Conservation (phyloP, 148 eudicot species). For the Rhododendron mucronatum region DNA sequence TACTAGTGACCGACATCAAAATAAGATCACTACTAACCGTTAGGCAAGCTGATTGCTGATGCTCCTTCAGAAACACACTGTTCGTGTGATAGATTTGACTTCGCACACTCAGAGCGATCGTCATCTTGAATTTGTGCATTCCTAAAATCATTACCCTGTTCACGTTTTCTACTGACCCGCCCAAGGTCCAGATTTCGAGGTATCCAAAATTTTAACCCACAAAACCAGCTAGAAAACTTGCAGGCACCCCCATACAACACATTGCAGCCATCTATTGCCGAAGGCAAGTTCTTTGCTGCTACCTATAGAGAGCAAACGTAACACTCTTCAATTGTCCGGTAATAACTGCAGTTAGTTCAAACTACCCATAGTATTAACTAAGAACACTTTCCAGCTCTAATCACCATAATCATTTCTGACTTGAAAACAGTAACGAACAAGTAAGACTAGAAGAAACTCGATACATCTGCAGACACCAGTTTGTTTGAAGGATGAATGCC, state of each 20-base stretch:
- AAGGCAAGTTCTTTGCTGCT: not conserved
- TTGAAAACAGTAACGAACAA: not conserved
- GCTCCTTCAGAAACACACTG: slow-evolving; percentile 13
- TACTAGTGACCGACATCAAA: not conserved
- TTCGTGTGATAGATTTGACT: not conserved
- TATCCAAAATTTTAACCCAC: slow-evolving; percentile 18
- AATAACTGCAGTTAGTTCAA: not conserved
- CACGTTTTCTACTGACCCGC: slow-evolving; percentile 17
- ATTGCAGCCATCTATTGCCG: slow-evolving; percentile 8
- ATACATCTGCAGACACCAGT: not conserved
- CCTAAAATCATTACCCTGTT: slow-evolving; percentile 13
- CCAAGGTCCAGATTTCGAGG: slow-evolving; percentile 10
- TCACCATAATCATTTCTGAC: not conserved
- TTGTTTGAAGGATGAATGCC: not conserved
- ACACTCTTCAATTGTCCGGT: not conserved
- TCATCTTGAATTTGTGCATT: slow-evolving; percentile 13
- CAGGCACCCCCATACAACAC: slow-evolving; percentile 13
- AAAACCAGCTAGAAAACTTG: slow-evolving; percentile 16
- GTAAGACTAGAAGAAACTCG: not conserved
- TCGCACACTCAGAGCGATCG: not conserved
- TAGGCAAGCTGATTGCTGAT: slow-evolving; percentile 11
- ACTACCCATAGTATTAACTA: not conserved
- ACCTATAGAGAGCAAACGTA: slow-evolving; percentile 12
- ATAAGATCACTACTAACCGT: slow-evolving; percentile 1
- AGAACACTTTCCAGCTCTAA: not conserved